Base-by-base conservation (phyloP, 106 monocot species). In the Phalaenopsis aphrodite region DNA sequence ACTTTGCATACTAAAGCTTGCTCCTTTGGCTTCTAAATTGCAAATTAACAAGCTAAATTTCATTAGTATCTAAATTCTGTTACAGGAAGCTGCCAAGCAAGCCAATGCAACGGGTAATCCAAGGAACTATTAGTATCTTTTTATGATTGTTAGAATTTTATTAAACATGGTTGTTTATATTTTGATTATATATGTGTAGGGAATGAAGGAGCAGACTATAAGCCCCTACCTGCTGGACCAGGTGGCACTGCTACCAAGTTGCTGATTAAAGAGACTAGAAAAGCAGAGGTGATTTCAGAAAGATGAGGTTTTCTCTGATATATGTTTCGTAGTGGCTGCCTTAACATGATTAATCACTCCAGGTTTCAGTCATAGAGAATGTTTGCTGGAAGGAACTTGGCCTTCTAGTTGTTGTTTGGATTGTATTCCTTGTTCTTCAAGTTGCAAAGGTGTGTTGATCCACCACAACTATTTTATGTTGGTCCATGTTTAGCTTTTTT, bases 361-460 rank as follows among this genome's bases (percentile, higher is more conserved):
- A 90, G 90, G 77, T 87, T 65, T 58, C 90, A 21, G 19, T 87
- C n/a, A 57, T 86, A 23, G 76, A 86, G 77, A 90, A 90, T 82
- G 85, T 87, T 72, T 87, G 71, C 83, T 90, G 90, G 87, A 90
- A 85, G 77, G 90, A 90, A 68, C 87, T 90, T 58, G 90, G 90
- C 2, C 90, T 90, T 78, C 85, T 90, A 56, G 61, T 75, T 21
- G 79, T 90, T 68, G 90, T 90, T 8, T 90, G 90, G 90, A 56
- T 81, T 3, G 72, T 87, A 17, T 87, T 90, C 76, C 87, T 90
- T 30, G 79, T 49, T 15, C 82, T 90, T 43, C 90, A 90, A 68
- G 71, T 90, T 69, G 14, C 83, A 3, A 90, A 90, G 83, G 90
- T 86, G 19, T 56, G 75, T 36, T 42, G 57, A 58, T 8, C 8